These are phyloP conservation scores for Phyllosticta citribraziliensis DNA, from an alignment of 2,329 filamentous ascomycete genomes.

Conservation along the genomic window DNA sequence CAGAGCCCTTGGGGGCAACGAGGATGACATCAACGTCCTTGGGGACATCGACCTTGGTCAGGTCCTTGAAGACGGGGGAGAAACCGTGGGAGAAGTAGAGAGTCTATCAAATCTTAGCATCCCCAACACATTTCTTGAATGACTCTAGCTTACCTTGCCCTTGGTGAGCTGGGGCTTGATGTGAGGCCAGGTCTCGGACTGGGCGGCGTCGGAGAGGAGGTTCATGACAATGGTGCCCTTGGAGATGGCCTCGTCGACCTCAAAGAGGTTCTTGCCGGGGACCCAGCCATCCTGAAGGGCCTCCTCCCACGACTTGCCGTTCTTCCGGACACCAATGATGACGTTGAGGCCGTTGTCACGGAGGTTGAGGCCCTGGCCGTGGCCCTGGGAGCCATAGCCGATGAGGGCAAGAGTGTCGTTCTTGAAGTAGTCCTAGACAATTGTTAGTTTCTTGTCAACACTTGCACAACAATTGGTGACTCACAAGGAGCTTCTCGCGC, in stretches of 20 bases:
- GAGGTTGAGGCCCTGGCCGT: slow-evolving; percentile 98
- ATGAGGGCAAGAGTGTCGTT: slow-evolving; percentile 98
- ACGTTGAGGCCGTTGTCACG: slow-evolving; percentile 99
- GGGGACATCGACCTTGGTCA: slow-evolving; percentile 97
- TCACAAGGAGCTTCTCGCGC: slow-evolving; percentile 90
- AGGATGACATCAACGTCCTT: slow-evolving; percentile 97
- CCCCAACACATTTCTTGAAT: not conserved
- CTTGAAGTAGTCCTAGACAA: slow-evolving; percentile 89
- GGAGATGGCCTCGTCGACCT: slow-evolving; percentile 90
- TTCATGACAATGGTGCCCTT: slow-evolving; percentile 98
- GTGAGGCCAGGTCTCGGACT: slow-evolving; percentile 96
- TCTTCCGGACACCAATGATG: slow-evolving; percentile 97
- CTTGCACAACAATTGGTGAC: slow-evolving; percentile 27
- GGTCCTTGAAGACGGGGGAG: slow-evolving; percentile 99
- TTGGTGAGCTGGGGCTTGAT: slow-evolving; percentile 98
- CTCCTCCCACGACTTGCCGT: slow-evolving; percentile 97
- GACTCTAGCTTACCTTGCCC: slow-evolving; percentile 66
- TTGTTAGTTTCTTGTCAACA: slow-evolving; percentile 19
- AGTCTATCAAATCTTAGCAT: slow-evolving; percentile 49
- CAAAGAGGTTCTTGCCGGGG: slow-evolving; percentile 96
- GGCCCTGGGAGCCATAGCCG: slow-evolving; percentile 95
- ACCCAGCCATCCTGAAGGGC: slow-evolving; percentile 96
- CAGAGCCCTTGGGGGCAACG: slow-evolving; percentile 97
- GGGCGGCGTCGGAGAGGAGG: slow-evolving; percentile 92
- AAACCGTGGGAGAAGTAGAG: slow-evolving; percentile 99